Evolutionary conservation across 495 filamentous ascomycete genomes (phyloP), one percentile per base, ranked within the genome.

Genomic region (Cudoniella acicularis): DNA sequence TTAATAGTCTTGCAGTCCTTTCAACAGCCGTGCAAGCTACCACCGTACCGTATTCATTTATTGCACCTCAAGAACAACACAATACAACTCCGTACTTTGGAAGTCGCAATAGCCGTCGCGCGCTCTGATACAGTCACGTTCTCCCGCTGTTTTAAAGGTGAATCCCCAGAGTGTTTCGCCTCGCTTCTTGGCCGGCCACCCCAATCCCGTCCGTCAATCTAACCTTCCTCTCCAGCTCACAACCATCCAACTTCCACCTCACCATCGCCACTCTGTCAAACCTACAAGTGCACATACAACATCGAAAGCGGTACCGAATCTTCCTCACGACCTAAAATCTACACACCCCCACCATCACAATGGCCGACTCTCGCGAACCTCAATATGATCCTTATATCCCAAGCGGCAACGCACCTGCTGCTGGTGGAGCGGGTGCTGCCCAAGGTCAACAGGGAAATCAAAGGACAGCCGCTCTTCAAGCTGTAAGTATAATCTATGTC

Each of bases 341-440:
- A 27, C 40, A 2, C 18, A 36, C 17, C 49, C 49, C 36, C 18
- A 59, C 43, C 42, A 50, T 59, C 49, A 58, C 49, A 62, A 65
- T 62, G 63, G 60, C 60, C n/a, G 51, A 43, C 49, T 41, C 59
- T 2, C 27, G 60, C 50, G 64, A 66, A 11, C 43, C 46, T 48
- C 64, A 59, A 47, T 69, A 69, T 62, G 66, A 69, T 62, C 66
- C 66, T n/a, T 66, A 69, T 27, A 65, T 68, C 52, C 63, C 66
- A 45, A 43, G 20, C 26, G 60, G 52, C 4, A 47, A 23, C 9
- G 21, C 30, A 41, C 58, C 54, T n/a, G 58, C 65, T 21, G 62
- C 52, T 21, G 63, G 63, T 18, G 63, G 64, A 42, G 60, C 60
- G 24, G 59, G 49, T 27, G 43, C 41, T 47, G 45, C 57, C 50